Base-by-base conservation (phyloP, 345 rosid species). In the Lepidium didymum region DNA sequence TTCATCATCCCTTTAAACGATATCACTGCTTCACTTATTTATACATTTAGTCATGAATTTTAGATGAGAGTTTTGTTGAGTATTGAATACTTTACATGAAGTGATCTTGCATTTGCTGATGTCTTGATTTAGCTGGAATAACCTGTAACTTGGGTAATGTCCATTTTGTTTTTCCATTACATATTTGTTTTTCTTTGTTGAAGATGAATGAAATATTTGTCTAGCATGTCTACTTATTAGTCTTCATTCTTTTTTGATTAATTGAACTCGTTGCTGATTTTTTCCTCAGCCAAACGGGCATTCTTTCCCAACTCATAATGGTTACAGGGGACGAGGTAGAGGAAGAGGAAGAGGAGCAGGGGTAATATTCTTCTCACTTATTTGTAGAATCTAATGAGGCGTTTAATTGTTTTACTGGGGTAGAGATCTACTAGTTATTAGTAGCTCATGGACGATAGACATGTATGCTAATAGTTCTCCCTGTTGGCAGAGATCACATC, bases 311-410 rank as follows among this genome's bases (percentile, higher is more conserved):
- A 10, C 69, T 50, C 86, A 74, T 64, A 74, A 81, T 79, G 90
- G 86, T 72, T 81, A 84, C 68, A 76, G 86, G 59, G 91, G 92
- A 46, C 88, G 80, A 10, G 96, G 79, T 63, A 81, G 98, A 81
- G 98, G 94, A 70, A 80, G 98, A 78, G 98, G 94, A 78, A 84
- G 96, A 81, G 96, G 96, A 79, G 67, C 75, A 67, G 83, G 86
- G 98, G 98, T 92, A 92, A 64, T 15, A 19, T 68, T 68, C 59
- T 40, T 68, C 60, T 40, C 44, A 27, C 38, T 47, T 40, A 19
- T 68, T 10, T 68, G 2, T 61, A 53, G 38, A 46, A 67, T 46
- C 36, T 56, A 19, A 68, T 25, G 5, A 45, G 35, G 47, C 46
- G 4, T 56, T 56, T 56, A 14, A 14, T 44, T 45, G 4, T 15